Base-by-base conservation (phyloP, 1,284 basidiomycete species). In the Microbotryomycetes sp. region DNA sequence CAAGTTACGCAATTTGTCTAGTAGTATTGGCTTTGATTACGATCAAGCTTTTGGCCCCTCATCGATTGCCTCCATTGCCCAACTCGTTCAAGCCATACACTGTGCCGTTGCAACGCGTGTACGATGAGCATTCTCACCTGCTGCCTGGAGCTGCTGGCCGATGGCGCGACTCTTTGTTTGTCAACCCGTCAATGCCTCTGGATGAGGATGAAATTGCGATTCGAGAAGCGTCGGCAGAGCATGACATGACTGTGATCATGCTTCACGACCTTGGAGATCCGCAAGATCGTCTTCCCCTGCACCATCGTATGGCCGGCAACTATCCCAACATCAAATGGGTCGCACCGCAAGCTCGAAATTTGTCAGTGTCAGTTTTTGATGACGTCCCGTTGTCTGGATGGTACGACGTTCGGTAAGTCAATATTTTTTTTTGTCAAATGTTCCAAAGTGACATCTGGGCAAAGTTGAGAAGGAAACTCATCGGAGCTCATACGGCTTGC, bases 371-470 rank as follows among this genome's bases (percentile, higher is more conserved):
- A 0, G 58, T 62, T 19, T 36, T 52, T 4, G 25, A 53, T 4
- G 36, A 47, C 19, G 49, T 53, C 7, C 19, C 22, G 2, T 57
- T 53, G 0, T 31, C 49, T 2, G 66, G 49, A 0, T 67, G 66
- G 66, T 67, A 65, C 50, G 51, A 65, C 50, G 64, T 67, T 28
- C 28, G 22, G 61, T 65, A 50, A 26, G 58, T 46, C 25, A 7
- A 6, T 5, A 31, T 22, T 16, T 28, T n/a, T n/a, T n/a, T n/a
- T 25, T 4, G 31, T 15, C 12, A 12, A 3, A 25, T 23, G 14
- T 16, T 28, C 7, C 12, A 6, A 12, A 25, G 15, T 26, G 4
- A 19, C 30, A 14, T 22, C 32, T 32, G n/a, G 3, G 30, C 29
- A 22, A 23, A 14, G 4, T 23, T 36, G 29, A 22, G 26, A 22